Evolutionary conservation across 169 alveolate genomes (phyloP).

Genomic region (Babesia divergens): DNA sequence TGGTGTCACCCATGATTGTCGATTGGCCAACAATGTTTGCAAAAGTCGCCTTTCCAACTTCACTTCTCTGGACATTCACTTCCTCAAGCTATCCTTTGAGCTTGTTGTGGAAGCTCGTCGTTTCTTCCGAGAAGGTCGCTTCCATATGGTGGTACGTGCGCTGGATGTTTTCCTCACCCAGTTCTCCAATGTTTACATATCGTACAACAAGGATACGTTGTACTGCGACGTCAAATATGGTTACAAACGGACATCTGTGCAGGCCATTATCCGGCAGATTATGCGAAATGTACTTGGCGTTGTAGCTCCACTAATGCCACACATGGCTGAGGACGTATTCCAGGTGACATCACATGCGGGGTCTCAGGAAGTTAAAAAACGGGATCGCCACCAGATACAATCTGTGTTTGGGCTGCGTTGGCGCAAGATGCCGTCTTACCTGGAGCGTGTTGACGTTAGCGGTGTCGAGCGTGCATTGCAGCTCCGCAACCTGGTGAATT

Average conservation of each 20-base stretch:
- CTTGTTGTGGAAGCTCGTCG: conserved; percentile 16
- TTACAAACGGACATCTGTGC: conserved; percentile 13
- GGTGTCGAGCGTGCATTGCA: neutral
- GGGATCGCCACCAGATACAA: neutral
- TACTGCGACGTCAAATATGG: conserved; percentile 35
- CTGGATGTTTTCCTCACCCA: conserved; percentile 34
- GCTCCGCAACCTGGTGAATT: conserved; percentile 5
- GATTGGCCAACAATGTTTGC: conserved; percentile 7
- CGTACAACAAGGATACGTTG: conserved; percentile 46
- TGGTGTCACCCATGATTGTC: conserved; percentile 38
- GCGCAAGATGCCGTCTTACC: conserved; percentile 23
- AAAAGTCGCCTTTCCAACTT: neutral
- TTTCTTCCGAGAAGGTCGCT: conserved; percentile 20
- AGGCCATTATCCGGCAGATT: conserved; percentile 18
- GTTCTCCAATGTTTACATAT: conserved; percentile 47
- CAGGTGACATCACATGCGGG: neutral
- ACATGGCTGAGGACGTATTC: conserved; percentile 54
- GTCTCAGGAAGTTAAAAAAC: neutral
- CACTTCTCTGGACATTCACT: conserved; percentile 40
- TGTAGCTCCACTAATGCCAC: conserved; percentile 64
- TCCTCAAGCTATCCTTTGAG: conserved; percentile 32
- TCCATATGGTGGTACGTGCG: conserved; percentile 32
- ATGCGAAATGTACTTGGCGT: conserved; percentile 29
- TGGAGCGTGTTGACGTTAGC: neutral
- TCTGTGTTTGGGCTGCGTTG: conserved; percentile 52